Evolutionary conservation across 352 stramenopile species (phyloP).

Genomic region (Halophytophthora polymorphica): DNA sequence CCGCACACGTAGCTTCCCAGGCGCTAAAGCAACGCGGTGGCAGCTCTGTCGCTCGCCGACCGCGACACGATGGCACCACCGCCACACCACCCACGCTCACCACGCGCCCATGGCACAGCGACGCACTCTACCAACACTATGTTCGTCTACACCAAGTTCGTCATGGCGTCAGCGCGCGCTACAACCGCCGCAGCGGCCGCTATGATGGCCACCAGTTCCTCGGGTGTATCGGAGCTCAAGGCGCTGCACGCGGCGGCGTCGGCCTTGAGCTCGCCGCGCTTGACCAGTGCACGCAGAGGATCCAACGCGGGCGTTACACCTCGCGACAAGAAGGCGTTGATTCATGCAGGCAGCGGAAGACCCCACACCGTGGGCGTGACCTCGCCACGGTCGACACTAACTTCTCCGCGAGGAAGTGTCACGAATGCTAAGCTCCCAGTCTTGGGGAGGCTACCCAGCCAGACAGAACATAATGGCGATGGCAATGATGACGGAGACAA

Average conservation of each 20-base stretch:
- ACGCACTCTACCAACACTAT: slow-evolving; percentile 40
- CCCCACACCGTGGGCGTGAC: slow-evolving; percentile 15
- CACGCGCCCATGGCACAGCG: not conserved
- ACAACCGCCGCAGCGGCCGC: slow-evolving; percentile 41
- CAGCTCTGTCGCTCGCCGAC: not conserved
- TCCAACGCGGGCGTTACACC: not conserved
- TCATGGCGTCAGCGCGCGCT: slow-evolving; percentile 36
- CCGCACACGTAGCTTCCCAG: too few relatives aligned
- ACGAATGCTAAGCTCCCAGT: slow-evolving; percentile 11
- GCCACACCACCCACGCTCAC: slow-evolving; percentile 8
- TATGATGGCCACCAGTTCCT: slow-evolving; percentile 40
- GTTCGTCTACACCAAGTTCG: slow-evolving; percentile 46
- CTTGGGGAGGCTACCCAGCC: slow-evolving; percentile 8
- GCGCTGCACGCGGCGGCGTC: slow-evolving; percentile 25
- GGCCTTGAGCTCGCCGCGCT: slow-evolving; percentile 28
- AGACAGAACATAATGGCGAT: slow-evolving; percentile 4
- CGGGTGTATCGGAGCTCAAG: slow-evolving; percentile 28
- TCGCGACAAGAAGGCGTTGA: slow-evolving; percentile 11
- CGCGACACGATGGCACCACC: slow-evolving; percentile 4
- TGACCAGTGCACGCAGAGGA: slow-evolving; percentile 11
- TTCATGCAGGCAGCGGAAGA: slow-evolving; percentile 19
- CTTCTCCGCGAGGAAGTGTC: slow-evolving; percentile 4
- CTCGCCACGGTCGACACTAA: slow-evolving; percentile 1
- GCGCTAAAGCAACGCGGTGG: too few relatives aligned
- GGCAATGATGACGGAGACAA: not conserved